Percentiles rank a stretch among this genome's conserved stretches.
Conservation (phyloP, 148 eudicot genomes). For the Cornus controversa region DNA sequence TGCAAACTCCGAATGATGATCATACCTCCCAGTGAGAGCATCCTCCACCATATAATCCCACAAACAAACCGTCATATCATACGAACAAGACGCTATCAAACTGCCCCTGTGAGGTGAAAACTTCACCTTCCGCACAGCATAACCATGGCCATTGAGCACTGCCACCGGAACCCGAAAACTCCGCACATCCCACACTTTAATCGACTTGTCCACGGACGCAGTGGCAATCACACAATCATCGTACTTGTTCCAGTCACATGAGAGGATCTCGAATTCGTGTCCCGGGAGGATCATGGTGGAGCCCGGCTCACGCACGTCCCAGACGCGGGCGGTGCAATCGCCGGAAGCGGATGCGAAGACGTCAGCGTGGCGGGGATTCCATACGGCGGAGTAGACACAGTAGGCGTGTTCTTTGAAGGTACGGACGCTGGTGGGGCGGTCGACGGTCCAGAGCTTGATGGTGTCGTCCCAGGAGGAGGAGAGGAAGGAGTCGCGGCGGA, state of each 20-base stretch:
- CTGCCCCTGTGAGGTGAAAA: conserved; percentile 83
- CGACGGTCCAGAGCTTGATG: conserved; percentile 86
- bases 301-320: conserved; percentile 96
- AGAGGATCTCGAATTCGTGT: conserved; percentile 78
- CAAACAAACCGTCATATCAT: conserved; percentile 88
- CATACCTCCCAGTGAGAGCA: conserved; percentile 79
- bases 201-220: conserved; percentile 78
- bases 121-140: conserved; percentile 87
- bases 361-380: conserved; percentile 92
- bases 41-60: conserved; percentile 97
- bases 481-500: conserved; percentile 75
- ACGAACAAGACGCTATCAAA: conserved; percentile 74
- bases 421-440: conserved; percentile 69
- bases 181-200: conserved; percentile 92
- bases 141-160: conserved; percentile 69
- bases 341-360: conserved; percentile 95
- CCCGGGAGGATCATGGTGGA: conserved; percentile 93
- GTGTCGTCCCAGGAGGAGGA: conserved; percentile 91
- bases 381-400: conserved; percentile 74
- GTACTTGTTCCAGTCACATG: conserved; percentile 93
- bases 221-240: conserved; percentile 81
- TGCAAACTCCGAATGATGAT: conserved; percentile 93
- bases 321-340: conserved; percentile 79
- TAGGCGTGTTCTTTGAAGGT: conserved; percentile 96
- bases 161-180: conserved; percentile 70